Base-by-base conservation (phyloP, 225 moss, liverwort and hornwort genomes). In the Pleurozium schreberi region DNA sequence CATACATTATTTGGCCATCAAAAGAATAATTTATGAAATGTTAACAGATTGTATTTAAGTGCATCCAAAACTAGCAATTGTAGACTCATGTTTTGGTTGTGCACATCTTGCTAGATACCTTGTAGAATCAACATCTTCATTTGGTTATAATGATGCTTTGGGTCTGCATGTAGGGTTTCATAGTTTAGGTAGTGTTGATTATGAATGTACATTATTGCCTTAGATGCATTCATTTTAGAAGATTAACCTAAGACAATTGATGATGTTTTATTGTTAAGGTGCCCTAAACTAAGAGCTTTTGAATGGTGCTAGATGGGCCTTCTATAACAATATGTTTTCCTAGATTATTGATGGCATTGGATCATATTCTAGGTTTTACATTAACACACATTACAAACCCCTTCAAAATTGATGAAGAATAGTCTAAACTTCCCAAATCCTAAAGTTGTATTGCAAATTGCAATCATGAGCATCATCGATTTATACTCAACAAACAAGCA, bases 141-240 rank as follows among this genome's bases (percentile, higher is more conserved):
- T n/a, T 40, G n/a, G 9, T 71, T 71, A 43, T 16, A 43, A 27
- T 71, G 27, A 40, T 0, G 0, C 11, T 40, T 25, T 14, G 14
- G 14, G 13, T 40, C 4, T 2, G 1, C 23, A n/a, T 40, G 8
- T 69, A 69, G 25, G 40, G 4, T 2, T n/a, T 4, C 0, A 0
- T 14, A 69, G 25, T 70, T 69, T 8, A 0, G 1, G 2, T 0
- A 25, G 1, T 42, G 1, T 42, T 40, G 8, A 26, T 70, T 70
- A n/a, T n/a, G n/a, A n/a, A n/a, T n/a, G n/a, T n/a, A n/a, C n/a
- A n/a, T n/a, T n/a, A n/a, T n/a, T n/a, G n/a, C 40, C 4, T 67
- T n/a, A 22, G 1, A 69, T 45, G 5, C 5, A 45, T 30, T 31
- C 31, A 47, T 47, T 74, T 31, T 45, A 73, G 30, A 10, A 45